These are phyloP conservation scores for Aureobasidium vineae DNA, from an alignment of 2,329 filamentous ascomycete species.

Conservation along the genomic window DNA sequence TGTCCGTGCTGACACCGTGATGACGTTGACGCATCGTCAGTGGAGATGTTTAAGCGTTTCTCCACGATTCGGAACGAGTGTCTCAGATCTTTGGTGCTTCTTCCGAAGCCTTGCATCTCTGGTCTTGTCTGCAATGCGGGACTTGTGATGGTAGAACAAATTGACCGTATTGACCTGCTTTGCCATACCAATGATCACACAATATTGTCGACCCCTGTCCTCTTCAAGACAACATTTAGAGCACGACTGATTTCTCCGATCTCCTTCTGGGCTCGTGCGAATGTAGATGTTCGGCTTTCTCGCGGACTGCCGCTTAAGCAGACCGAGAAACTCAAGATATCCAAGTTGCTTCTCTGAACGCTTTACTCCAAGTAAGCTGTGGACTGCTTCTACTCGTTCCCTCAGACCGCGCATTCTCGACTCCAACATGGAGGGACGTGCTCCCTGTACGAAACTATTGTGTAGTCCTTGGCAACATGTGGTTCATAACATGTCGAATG, in stretches of 20 bases:
- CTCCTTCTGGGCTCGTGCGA: background rate
- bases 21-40: slow-evolving; percentile 11
- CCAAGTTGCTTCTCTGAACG: background rate
- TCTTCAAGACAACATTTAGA: too few relatives aligned
- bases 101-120: too few relatives aligned
- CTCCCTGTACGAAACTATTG: too few relatives aligned
- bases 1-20: background rate
- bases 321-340: background rate
- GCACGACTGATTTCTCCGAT: too few relatives aligned
- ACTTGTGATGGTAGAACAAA: background rate
- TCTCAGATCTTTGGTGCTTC: background rate
- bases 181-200: too few relatives aligned
- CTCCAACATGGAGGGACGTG: background rate
- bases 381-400: too few relatives aligned
- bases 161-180: background rate
- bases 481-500: too few relatives aligned
- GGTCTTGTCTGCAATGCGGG: too few relatives aligned
- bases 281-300: background rate
- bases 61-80: background rate
- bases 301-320: background rate
- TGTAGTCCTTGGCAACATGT: too few relatives aligned
- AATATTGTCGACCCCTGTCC: too few relatives aligned
- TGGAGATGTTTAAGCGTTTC: background rate
- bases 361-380: background rate
- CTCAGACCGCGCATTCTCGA: too few relatives aligned